phyloP scores from a whole-genome alignment of 371 early-diverging fungal species.

The Neoconidiobolus thromboides region DNA sequence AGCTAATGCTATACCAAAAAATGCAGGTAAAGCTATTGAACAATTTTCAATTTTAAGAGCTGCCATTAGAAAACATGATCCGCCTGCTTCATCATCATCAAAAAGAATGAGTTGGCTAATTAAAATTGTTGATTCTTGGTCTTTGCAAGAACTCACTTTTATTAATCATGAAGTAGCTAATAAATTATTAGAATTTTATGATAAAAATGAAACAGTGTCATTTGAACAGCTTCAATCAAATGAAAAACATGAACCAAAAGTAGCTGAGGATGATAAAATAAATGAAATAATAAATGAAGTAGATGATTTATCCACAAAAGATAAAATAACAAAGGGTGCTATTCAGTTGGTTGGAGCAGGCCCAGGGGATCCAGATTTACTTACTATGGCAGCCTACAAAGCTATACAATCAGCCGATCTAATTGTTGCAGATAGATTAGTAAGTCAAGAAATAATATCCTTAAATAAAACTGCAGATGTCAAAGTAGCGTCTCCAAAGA shows the following conservation, averaged over 20 bases:
- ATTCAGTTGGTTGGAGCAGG: slow-evolving; percentile 63
- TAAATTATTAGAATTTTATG: slow-evolving; percentile 36
- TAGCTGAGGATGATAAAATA: too few species aligned
- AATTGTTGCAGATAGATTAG: slow-evolving; percentile 61
- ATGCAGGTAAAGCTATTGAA: slow-evolving; percentile 46
- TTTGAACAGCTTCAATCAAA: slow-evolving; percentile 2
- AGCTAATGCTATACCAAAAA: slow-evolving; percentile 35
- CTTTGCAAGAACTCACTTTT: slow-evolving; percentile 24
- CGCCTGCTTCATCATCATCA: slow-evolving; percentile 32
- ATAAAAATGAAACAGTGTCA: slow-evolving; percentile 21
- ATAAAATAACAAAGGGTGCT: slow-evolving; percentile 15
- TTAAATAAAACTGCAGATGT: slow-evolving; percentile 20
- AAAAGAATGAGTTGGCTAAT: slow-evolving; percentile 60
- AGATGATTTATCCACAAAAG: background rate
- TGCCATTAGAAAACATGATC: slow-evolving; percentile 44
- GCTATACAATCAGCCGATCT: slow-evolving; percentile 48
- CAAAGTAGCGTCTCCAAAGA: slow-evolving; percentile 45
- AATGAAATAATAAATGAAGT: too few species aligned
- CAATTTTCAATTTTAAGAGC: slow-evolving; percentile 45
- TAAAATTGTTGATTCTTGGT: slow-evolving; percentile 22
- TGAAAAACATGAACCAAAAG: too few species aligned
- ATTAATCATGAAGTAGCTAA: slow-evolving; percentile 29
- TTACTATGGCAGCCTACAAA: slow-evolving; percentile 48
- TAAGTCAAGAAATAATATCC: slow-evolving; percentile 38
- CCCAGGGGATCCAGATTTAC: slow-evolving; percentile 60